Evolutionary conservation across 2,329 filamentous ascomycete genomes (phyloP).

Genomic region (Hymenoscyphus fraxineus): DNA sequence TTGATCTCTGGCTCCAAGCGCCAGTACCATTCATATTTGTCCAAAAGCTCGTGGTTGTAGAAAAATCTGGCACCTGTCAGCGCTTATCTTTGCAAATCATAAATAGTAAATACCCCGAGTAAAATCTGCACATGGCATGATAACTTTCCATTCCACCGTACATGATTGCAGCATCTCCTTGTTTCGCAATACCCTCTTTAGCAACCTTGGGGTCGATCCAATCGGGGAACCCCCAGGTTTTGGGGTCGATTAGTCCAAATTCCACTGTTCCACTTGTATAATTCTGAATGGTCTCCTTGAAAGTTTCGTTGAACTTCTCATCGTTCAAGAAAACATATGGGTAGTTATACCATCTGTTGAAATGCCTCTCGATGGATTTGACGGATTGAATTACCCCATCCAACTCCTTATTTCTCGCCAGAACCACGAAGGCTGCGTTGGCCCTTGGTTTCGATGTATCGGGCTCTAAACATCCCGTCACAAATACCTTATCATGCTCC

Average conservation of each 20-base stretch:
- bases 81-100: not conserved
- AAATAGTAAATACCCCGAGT: constrained; percentile 68
- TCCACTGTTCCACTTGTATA: constrained; percentile 86
- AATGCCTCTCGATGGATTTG: constrained; percentile 96
- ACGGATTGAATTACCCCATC: constrained; percentile 94
- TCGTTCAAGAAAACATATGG: constrained; percentile 98
- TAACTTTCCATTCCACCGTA: constrained; percentile 99
- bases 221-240: constrained; percentile 95
- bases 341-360: constrained; percentile 98
- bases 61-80: constrained; percentile 63
- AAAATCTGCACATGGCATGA: constrained; percentile 98
- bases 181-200: constrained; percentile 92
- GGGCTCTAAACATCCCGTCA: constrained; percentile 79
- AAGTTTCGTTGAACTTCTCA: constrained; percentile 90
- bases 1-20: constrained; percentile 98
- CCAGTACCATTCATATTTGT: constrained; percentile 99
- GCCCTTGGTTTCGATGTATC: constrained; percentile 76
- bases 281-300: constrained; percentile 82
- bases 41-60: constrained; percentile 90
- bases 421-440: constrained; percentile 92
- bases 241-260: constrained; percentile 86
- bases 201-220: constrained; percentile 94
- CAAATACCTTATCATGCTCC: constrained; percentile 94
- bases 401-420: constrained; percentile 93
- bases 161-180: constrained; percentile 97